These are phyloP conservation scores for Oryza meridionalis DNA, from an alignment of 176 grass and related monocot species.

Conservation along the genomic window DNA sequence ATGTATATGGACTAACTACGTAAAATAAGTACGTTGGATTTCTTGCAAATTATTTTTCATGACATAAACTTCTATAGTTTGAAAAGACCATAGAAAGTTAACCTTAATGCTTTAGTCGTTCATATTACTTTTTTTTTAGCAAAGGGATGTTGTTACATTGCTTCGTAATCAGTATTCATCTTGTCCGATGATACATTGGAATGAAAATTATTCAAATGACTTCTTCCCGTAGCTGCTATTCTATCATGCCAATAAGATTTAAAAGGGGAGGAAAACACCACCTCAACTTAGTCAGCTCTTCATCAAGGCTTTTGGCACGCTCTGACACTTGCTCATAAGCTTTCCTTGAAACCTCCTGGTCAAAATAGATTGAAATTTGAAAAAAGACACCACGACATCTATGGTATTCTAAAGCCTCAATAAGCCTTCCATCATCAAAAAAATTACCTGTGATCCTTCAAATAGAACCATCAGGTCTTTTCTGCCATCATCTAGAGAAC, in stretches of 20 bases:
- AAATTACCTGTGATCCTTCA: constrained; percentile 85
- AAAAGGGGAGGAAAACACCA: constrained; percentile 23
- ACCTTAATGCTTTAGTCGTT: no score
- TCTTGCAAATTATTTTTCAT: neutral
- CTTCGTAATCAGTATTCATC: neutral
- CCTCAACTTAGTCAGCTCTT: constrained; percentile 81
- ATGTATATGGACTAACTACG: neutral
- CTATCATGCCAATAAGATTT: neutral
- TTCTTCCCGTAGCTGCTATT: neutral
- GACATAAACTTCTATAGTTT: neutral
- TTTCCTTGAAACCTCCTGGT: constrained; percentile 72
- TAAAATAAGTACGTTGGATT: neutral
- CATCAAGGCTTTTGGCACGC: constrained; percentile 75
- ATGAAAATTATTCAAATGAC: constrained; percentile 11
- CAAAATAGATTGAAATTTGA: constrained; percentile 24
- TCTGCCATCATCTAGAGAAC: constrained; percentile 61
- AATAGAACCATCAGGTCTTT: constrained; percentile 78
- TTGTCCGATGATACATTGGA: constrained; percentile 22
- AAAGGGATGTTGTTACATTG: neutral
- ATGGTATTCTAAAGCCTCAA: constrained; percentile 25
- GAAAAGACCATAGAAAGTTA: neutral
- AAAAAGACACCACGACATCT: constrained; percentile 34
- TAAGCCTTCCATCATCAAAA: constrained; percentile 25
- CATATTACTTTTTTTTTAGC: no score
- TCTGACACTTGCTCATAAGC: constrained; percentile 77